Base-by-base conservation (phyloP, 805 yeast genomes). In the Candida michaelii region DNA sequence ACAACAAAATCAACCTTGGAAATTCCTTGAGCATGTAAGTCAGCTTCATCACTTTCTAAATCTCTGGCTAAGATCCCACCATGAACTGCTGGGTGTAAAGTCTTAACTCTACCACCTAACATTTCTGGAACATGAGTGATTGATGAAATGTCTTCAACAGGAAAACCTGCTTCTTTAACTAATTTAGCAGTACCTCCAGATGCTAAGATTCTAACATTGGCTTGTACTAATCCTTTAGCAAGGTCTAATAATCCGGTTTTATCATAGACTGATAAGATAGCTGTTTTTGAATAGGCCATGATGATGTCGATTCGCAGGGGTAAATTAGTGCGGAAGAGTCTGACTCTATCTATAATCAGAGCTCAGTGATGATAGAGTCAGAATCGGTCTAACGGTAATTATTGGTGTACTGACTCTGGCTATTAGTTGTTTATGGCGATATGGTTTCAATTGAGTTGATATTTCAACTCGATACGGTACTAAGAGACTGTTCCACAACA, bases 81-180 rank as follows among this genome's bases (percentile, higher is more conserved):
- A 66, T 93, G 99, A 48, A 93, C 97, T 23, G 98, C 99, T 30
- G 99, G 99, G 65, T 93, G 99, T 57, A 93, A 76, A 46, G 99
- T 93, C 75, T 93, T 93, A 56, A 93, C 99, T 71, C 99, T 81
- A 51, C 99, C 99, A 50, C 97, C 96, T 54, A 93, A 77, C 96
- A 93, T 93, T 70, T 93, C 99, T 40, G 99, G 99, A 30, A 98
- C 98, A 61, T 93, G 96, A 27, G 99, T 93, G 64, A 93, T 89
- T 46, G 93, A 65, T 30, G 95, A 83, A 30, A 93, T 97, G 60
- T 93, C 99, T 53, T 91, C 96, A 13, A 93, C 98, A 34, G 96
- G 91, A 81, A 93, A 91, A 10, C 98, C 98, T 43, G 97, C 96
- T 67, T 90, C 99, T 63, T 96, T 84, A 44, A 93, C 82, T 74